Base-by-base conservation (phyloP, 2,329 filamentous ascomycete species). In the Scolecobasidium constrictum region DNA sequence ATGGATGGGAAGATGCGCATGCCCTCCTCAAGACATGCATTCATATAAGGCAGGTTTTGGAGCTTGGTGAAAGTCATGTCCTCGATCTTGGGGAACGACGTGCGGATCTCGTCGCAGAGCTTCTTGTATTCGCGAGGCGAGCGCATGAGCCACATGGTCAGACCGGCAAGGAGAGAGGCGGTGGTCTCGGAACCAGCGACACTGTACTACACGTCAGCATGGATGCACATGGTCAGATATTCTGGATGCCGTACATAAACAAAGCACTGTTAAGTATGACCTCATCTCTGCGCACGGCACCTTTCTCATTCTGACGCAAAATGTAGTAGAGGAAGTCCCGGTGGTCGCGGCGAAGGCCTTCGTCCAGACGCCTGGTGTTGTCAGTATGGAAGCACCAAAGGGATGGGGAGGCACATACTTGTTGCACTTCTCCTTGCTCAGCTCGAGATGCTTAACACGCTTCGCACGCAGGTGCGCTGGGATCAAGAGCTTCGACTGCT, bases 1-100 rank as follows among this genome's bases (percentile, higher is more conserved):
- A 62, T 58, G 1, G 65, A 63, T 2, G 66, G 66, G 37, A 65
- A 68, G 4, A 66, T 39, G 9, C 66, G 58, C 34, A 68, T 49
- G 0, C 54, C 54, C 46, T 69, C 66, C 22, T 66, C 60, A 6
- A 69, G 50, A 34, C 59, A 61, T 1, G 62, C 63, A n/a, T 56
- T 52, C 13, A 67, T 40, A 44, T 63, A 68, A 0, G 52, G 51
- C 13, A 68, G 46, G 2, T 53, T 46, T 9, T 51, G 49, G 47
- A 66, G 53, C 11, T 48, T 56, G 67, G 65, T 3, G 12, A 41
- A 17, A 12, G 12, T 9, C n/a, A 46, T 46, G 6, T 46, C 43
- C 5, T 46, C 21, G 15, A 34, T 28, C 5, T 4, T 9, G 15
- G 6, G 5, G 23, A 46, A 46, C 6, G 37, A 20, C 11, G 6